A percentile compares a stretch with the other conserved stretches of the same genome.
phyloP scores from a whole-genome alignment of 768 basidiomycete genomes.

The Boletus tylopilopsis region DNA sequence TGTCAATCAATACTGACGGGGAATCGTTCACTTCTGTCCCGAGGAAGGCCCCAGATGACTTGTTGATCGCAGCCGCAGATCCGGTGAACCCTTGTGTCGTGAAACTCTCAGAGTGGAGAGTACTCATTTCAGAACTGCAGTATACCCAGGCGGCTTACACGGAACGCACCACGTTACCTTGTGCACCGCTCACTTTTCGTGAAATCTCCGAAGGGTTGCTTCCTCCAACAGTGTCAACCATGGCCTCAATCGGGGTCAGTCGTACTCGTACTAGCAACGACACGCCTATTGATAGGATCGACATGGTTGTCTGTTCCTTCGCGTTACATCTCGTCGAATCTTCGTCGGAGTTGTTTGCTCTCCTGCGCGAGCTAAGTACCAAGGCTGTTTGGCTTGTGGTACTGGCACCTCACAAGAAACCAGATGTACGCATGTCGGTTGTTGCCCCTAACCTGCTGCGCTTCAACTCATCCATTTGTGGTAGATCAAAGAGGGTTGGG shows the following conservation, averaged over 20 bases:
- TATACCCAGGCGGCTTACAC: conserved; percentile 59
- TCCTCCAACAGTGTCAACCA: conserved; percentile 30
- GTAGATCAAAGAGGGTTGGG: conserved; percentile 65
- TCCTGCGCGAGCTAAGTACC: conserved; percentile 61
- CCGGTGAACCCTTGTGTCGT: conserved; percentile 15
- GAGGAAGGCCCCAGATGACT: conserved; percentile 12
- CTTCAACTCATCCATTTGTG: neutral
- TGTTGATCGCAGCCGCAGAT: conserved; percentile 24
- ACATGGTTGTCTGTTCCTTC: conserved; percentile 72
- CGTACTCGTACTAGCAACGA: neutral
- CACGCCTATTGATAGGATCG: conserved; percentile 30
- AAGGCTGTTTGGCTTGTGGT: conserved; percentile 64
- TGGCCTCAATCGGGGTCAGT: conserved; percentile 5
- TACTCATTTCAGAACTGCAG: conserved; percentile 32
- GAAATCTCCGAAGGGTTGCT: conserved; percentile 58
- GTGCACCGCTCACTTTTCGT: conserved; percentile 56
- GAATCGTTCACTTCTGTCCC: neutral
- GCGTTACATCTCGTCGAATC: conserved; percentile 66
- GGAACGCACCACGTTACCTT: conserved; percentile 50
- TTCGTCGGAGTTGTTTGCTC: conserved; percentile 57
- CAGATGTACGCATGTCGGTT: conserved; percentile 51
- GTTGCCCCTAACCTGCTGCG: neutral
- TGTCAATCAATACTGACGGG: neutral
- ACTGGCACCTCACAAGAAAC: conserved; percentile 73
- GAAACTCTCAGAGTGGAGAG: neutral